Base-by-base conservation (phyloP, 257 asterid species). In the Orobanche coerulescens region DNA sequence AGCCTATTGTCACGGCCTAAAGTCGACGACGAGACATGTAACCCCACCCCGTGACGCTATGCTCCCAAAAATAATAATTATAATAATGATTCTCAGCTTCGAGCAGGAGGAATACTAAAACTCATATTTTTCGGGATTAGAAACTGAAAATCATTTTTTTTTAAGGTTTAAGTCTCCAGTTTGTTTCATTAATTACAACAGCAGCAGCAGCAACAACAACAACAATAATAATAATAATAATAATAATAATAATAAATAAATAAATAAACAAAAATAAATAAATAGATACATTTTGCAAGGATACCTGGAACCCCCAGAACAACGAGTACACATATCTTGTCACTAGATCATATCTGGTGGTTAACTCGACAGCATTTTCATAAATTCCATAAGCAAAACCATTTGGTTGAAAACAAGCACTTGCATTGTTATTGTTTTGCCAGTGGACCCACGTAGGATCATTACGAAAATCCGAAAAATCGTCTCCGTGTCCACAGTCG, bases 221-320 rank as follows among this genome's bases (percentile, higher is more conserved):
- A 30, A 30, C 6, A 30, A 30, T 30, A 30, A 30, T 30, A 30
- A 30, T 42, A 14, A 6, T 37, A 37, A 2, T 9, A 42, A 14
- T n/a, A n/a, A 19, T 18, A 47, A 4, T 1, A 47, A 19, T 1
- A 43, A 43, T 10, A 47, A 18, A 18, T 8, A n/a, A n/a, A n/a
- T n/a, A n/a, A n/a, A n/a, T n/a, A n/a, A n/a, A n/a, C n/a, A n/a
- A n/a, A n/a, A 64, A 14, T 6, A 30, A 20, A 16, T 30, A 8
- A n/a, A 24, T 10, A 14, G 23, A 20, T 25, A 18, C 5, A 12
- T 12, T 61, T 49, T 20, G 34, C 24, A 56, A 56, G 60, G 34
- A 44, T 87, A 87, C 95, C 95, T 84, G 94, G 77, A 87, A 87
- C 7, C 90, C 95, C 95, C 94, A 87, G 61, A 82, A 84, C 46